Percentiles rank a stretch among this genome's conserved stretches.
phyloP scores from a whole-genome alignment of 306 rosid genomes.

The Glycine tomentella region DNA sequence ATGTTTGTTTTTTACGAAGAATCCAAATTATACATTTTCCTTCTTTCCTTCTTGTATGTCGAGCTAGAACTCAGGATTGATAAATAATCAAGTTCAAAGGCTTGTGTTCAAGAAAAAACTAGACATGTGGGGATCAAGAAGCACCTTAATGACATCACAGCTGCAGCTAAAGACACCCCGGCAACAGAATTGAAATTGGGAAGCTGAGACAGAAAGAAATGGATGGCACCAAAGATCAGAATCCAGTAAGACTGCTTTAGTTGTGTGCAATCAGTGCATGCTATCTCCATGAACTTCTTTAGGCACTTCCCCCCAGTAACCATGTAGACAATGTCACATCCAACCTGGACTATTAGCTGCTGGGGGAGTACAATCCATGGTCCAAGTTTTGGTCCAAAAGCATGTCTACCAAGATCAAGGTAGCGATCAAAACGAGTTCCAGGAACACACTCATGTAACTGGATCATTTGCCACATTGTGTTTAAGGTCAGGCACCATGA shows the following conservation, averaged over 20 bases:
- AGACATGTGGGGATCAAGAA: neutral
- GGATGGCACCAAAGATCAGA: constrained; percentile 77
- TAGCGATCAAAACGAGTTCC: constrained; percentile 91
- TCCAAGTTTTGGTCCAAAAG: constrained; percentile 87
- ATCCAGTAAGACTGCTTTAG: constrained; percentile 85
- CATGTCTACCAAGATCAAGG: constrained; percentile 83
- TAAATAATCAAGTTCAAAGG: too few relatives aligned
- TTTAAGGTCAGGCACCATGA: constrained; percentile 90
- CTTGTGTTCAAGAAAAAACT: neutral
- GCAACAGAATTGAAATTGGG: constrained; percentile 97
- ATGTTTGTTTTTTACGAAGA: too few relatives aligned
- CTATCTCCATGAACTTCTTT: constrained; percentile 80
- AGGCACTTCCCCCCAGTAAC: constrained; percentile 92
- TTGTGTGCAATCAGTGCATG: constrained; percentile 77
- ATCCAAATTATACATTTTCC: too few relatives aligned
- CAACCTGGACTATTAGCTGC: constrained; percentile 88
- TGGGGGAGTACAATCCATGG: constrained; percentile 94
- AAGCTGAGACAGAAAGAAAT: constrained; percentile 93
- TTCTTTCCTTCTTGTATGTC: too few relatives aligned
- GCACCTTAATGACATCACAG: constrained; percentile 87
- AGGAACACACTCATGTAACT: constrained; percentile 90
- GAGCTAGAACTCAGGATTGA: too few relatives aligned
- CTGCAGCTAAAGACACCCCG: constrained; percentile 90
- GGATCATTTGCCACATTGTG: constrained; percentile 97
- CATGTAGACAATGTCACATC: constrained; percentile 88